These are phyloP conservation scores for Aspergillus pseudotamarii DNA, from an alignment of 2,329 filamentous ascomycete species.

Conservation along the genomic window DNA sequence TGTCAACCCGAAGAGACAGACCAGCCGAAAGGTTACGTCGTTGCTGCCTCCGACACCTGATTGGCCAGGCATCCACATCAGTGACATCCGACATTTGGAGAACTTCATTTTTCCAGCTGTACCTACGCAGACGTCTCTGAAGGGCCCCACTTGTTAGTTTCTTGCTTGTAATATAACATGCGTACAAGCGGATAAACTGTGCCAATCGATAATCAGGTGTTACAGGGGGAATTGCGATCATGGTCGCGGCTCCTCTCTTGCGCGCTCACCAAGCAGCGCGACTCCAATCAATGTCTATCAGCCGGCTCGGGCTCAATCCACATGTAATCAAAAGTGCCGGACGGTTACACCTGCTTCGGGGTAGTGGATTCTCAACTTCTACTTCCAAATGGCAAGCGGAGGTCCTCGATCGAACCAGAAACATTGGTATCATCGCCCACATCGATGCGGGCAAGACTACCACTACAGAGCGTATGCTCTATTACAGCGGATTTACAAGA, in stretches of 20 bases:
- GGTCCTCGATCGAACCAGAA: conserved; percentile 69
- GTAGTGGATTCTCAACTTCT: conserved; percentile 33
- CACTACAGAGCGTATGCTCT: conserved; percentile 98
- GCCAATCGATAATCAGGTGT: conserved; percentile 1
- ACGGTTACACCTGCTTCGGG: not conserved
- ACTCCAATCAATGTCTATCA: conserved; percentile 12
- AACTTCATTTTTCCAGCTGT: conserved; percentile 12
- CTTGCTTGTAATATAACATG: conserved; percentile 1
- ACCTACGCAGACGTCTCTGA: not conserved
- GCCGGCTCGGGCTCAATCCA: conserved; percentile 9
- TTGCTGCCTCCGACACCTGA: conserved; percentile 21
- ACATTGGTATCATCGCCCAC: conserved; percentile 98
- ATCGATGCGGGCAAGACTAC: conserved; percentile 99
- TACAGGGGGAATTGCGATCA: conserved; percentile 20
- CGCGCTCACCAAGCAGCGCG: conserved; percentile 29
- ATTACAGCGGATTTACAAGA: conserved; percentile 86
- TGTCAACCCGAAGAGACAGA: conserved; percentile 4
- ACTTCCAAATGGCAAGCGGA: conserved; percentile 25
- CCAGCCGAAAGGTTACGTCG: conserved; percentile 23
- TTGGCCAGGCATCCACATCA: conserved; percentile 21
- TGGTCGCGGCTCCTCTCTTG: conserved; percentile 36
- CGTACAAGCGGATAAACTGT: not conserved
- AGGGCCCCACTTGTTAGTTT: not conserved
- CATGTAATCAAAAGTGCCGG: not conserved
- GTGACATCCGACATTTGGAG: conserved; percentile 12